phyloP scores from a whole-genome alignment of 257 asterid species.

The Schizonepeta tenuifolia region DNA sequence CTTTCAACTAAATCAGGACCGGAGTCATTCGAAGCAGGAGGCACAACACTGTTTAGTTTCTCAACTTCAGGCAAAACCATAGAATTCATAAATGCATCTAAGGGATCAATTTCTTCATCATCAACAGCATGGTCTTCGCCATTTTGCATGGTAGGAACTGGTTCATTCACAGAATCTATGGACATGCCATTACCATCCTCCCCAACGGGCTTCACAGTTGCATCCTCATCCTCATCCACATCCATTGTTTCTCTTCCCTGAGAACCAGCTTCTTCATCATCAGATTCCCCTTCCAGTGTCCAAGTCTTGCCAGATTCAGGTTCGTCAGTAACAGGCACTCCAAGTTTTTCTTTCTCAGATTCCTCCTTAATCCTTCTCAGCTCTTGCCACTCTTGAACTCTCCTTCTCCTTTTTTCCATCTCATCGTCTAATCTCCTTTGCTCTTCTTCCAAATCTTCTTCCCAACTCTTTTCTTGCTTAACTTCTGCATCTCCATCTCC shows the following conservation, averaged over 20 bases:
- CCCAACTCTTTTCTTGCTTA: slow-evolving; percentile 55
- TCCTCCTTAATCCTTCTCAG: slow-evolving; percentile 71
- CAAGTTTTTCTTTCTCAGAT: slow-evolving; percentile 69
- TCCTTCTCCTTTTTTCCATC: slow-evolving; percentile 81
- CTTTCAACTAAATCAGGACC: slow-evolving; percentile 48
- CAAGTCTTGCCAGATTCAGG: slow-evolving; percentile 75
- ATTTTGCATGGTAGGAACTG: slow-evolving; percentile 43
- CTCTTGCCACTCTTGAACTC: slow-evolving; percentile 98
- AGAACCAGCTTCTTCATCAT: slow-evolving; percentile 73
- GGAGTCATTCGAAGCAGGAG: slow-evolving; percentile 41
- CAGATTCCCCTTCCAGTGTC: slow-evolving; percentile 92
- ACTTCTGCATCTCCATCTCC: slow-evolving; percentile 43
- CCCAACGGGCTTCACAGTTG: slow-evolving; percentile 36
- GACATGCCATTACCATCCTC: slow-evolving; percentile 47
- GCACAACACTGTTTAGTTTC: slow-evolving; percentile 52
- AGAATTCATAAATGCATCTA: slow-evolving; percentile 88
- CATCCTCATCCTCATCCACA: slow-evolving; percentile 53
- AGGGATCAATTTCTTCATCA: slow-evolving; percentile 82
- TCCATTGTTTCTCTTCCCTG: slow-evolving; percentile 57
- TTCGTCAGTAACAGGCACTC: slow-evolving; percentile 52
- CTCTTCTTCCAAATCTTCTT: slow-evolving; percentile 81
- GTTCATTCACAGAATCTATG: slow-evolving; percentile 43
- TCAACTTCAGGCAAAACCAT: slow-evolving; percentile 91
- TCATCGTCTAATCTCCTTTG: slow-evolving; percentile 82
- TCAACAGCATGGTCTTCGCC: slow-evolving; percentile 42